Conservation (phyloP, 2,329 filamentous ascomycete species). For the Thermoascus crustaceus region DNA sequence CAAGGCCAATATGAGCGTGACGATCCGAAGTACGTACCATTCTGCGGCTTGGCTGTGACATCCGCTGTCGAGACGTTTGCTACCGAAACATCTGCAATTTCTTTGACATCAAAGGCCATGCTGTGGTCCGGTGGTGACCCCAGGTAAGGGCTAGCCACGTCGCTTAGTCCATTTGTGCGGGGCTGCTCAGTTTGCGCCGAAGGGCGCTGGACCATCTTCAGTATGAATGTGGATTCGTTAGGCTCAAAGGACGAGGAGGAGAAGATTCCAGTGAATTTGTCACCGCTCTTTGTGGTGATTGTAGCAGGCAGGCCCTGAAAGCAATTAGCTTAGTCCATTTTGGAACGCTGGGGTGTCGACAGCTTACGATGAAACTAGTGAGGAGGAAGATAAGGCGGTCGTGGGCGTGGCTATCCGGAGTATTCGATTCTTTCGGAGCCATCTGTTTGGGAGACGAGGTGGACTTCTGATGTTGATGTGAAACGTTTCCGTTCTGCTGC, state of each 20-base stretch:
- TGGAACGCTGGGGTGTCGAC: neutral
- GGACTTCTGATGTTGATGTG: conserved; percentile 35
- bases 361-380: conserved; percentile 51
- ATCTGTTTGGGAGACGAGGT: conserved; percentile 29
- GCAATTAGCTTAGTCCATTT: conserved; percentile 12
- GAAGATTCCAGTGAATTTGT: conserved; percentile 54
- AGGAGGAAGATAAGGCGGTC: conserved; percentile 53
- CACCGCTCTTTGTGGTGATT: conserved; percentile 52
- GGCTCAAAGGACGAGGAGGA: conserved; percentile 48
- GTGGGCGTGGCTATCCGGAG: conserved; percentile 50
- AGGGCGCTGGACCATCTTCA: conserved; percentile 58
- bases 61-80: conserved; percentile 46
- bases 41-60: conserved; percentile 44
- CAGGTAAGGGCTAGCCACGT: conserved; percentile 31
- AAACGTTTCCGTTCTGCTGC: conserved; percentile 48
- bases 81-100: conserved; percentile 50
- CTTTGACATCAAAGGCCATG: conserved; percentile 56
- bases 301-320: conserved; percentile 47
- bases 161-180: conserved; percentile 35
- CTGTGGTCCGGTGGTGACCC: conserved; percentile 38
- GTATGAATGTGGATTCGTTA: conserved; percentile 46
- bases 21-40: conserved; percentile 39
- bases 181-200: conserved; percentile 27
- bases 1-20: too few species aligned
- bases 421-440: conserved; percentile 42